Conservation (phyloP, 495 filamentous ascomycete genomes). For the Penicillium psychrofluorescens region DNA sequence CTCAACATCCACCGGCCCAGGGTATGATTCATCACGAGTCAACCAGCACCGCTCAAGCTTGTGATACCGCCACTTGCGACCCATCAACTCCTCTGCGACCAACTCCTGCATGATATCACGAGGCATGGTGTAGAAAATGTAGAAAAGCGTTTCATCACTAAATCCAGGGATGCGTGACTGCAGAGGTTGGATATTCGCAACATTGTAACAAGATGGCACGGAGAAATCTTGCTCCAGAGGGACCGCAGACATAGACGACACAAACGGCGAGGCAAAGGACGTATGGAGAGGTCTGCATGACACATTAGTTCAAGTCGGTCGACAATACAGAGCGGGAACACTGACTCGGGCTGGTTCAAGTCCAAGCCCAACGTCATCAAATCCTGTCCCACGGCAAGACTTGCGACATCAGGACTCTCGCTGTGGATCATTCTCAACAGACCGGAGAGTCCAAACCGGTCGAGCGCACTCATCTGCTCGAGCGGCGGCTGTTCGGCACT, state of each 20-base stretch:
- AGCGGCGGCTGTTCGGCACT: slow-evolving; percentile 51
- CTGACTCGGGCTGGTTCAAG: slow-evolving; percentile 71
- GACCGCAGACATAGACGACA: slow-evolving; percentile 54
- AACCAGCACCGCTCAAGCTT: slow-evolving; percentile 85
- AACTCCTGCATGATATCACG: slow-evolving; percentile 77
- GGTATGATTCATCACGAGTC: slow-evolving; percentile 72
- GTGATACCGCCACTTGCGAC: slow-evolving; percentile 89
- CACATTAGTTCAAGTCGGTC: slow-evolving; percentile 12
- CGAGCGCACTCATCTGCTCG: slow-evolving; percentile 68
- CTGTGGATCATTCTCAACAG: slow-evolving; percentile 72
- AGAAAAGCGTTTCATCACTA: slow-evolving; percentile 86
- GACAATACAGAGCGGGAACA: slow-evolving; percentile 7
- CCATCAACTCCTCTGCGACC: slow-evolving; percentile 72
- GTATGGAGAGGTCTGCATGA: slow-evolving; percentile 49
- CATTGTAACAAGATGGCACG: slow-evolving; percentile 77
- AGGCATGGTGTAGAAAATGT: slow-evolving; percentile 90
- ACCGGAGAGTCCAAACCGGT: slow-evolving; percentile 76
- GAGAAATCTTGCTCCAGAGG: slow-evolving; percentile 71
- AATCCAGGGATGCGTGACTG: slow-evolving; percentile 73
- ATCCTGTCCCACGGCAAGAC: slow-evolving; percentile 71
- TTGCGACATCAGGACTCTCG: slow-evolving; percentile 67
- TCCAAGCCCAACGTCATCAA: slow-evolving; percentile 71
- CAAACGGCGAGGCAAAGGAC: slow-evolving; percentile 65
- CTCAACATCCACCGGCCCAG: slow-evolving; percentile 53
- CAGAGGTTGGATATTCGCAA: slow-evolving; percentile 77